Evolutionary conservation across 306 rosid genomes (phyloP).

Genomic region (Fragaria ananassa): DNA sequence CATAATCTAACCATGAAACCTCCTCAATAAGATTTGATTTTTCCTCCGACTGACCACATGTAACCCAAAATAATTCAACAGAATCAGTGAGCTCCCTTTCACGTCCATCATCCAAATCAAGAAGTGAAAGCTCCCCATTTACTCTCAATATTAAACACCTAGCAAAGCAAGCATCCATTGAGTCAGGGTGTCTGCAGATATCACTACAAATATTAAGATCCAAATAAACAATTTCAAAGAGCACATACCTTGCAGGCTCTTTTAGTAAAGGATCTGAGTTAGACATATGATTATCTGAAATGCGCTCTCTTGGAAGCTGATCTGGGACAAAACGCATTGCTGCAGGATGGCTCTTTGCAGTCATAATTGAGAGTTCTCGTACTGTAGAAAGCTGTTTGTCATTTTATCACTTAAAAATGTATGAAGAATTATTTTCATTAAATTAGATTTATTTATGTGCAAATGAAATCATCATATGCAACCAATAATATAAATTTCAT

Average conservation of each 20-base stretch:
- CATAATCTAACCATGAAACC: slow-evolving; percentile 98
- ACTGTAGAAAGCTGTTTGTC: slow-evolving; percentile 99
- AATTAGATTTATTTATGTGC: slow-evolving; percentile 19
- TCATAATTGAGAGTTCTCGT: slow-evolving; percentile 98
- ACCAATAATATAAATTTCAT: not conserved
- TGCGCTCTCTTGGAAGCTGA: slow-evolving; percentile 61
- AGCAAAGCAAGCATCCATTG: slow-evolving; percentile 31
- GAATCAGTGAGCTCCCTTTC: slow-evolving; percentile 94
- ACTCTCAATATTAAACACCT: slow-evolving; percentile 94
- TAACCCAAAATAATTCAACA: slow-evolving; percentile 97
- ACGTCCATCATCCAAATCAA: slow-evolving; percentile 93
- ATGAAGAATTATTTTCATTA: slow-evolving; percentile 38
- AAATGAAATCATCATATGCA: slow-evolving; percentile 7
- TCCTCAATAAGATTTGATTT: slow-evolving; percentile 90
- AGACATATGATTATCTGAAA: slow-evolving; percentile 53
- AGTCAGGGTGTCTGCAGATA: slow-evolving; percentile 28
- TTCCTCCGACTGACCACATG: slow-evolving; percentile 96
- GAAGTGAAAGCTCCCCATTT: slow-evolving; percentile 95
- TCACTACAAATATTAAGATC: slow-evolving; percentile 11
- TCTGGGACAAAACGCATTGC: slow-evolving; percentile 95
- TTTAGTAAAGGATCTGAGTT: slow-evolving; percentile 48
- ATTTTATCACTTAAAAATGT: slow-evolving; percentile 93
- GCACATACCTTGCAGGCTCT: slow-evolving; percentile 85
- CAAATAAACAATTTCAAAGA: slow-evolving; percentile 1
- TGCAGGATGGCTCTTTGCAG: slow-evolving; percentile 98